Evolutionary conservation across 768 basidiomycete genomes (phyloP), one percentile per base, ranked within the genome.

Genomic region (Podaxis pistillaris): DNA sequence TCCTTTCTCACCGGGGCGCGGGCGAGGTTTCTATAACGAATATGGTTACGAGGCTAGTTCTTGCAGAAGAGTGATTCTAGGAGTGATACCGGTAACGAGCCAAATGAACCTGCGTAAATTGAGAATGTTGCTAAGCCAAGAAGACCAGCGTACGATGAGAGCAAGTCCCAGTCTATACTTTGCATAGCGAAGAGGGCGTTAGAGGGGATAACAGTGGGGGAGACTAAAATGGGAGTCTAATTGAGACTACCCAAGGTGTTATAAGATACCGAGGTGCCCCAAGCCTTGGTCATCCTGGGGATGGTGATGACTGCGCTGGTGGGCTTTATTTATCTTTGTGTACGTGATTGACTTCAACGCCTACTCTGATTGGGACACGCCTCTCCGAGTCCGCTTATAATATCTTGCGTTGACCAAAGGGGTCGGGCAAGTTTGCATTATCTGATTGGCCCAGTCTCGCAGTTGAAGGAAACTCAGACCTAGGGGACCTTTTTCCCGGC

Each of bases 121-220:
- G 88, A 86, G n/a, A 72, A 68, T 55, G 76, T 81, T 1, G 92
- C 92, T 24, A 93, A 81, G 37, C 74, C 72, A 56, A 93, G 72
- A 5, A 93, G 76, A 6, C 90, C 92, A 5, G 76, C 84, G 67
- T 90, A 91, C 38, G 91, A 87, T 0, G 83, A 83, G 30, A 91
- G 65, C 51, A 89, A 69, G 67, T 85, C 85, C 83, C 81, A 86
- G 73, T 89, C 76, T 65, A 72, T 63, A 36, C 61, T 63, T n/a
- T 49, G 53, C 60, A 55, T 62, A 12, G 24, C 36, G 15, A 17
- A 15, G 33, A 24, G 24, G 13, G 30, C 7, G 57, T 33, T 11
- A 37, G 36, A 38, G 22, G 11, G 19, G 46, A 38, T 36, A 2
- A 19, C 44, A 4, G 15, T 9, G 22, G 12, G 26, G 36, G 38